Conservation (phyloP, 768 basidiomycete species). For the Mycena pura region DNA sequence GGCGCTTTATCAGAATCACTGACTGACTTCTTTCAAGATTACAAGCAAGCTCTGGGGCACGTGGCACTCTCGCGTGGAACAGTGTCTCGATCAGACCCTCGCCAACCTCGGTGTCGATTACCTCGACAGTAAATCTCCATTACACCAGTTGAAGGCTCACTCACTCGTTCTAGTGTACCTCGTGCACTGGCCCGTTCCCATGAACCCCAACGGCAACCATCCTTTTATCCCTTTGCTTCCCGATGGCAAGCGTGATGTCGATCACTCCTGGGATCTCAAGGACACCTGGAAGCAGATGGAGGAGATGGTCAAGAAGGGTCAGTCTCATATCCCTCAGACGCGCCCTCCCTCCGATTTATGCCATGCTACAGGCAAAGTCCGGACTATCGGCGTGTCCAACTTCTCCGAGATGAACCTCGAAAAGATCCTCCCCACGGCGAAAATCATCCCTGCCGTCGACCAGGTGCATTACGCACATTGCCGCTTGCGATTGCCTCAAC, state of each 20-base stretch:
- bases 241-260: constrained; percentile 71
- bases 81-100: constrained; percentile 77
- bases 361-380: constrained; percentile 63
- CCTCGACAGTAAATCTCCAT: constrained; percentile 67
- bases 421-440: constrained; percentile 69
- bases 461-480: constrained; percentile 50
- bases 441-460: constrained; percentile 74
- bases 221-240: constrained; percentile 62
- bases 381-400: constrained; percentile 78
- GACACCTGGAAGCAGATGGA: constrained; percentile 92
- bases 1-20: neutral
- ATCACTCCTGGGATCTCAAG: constrained; percentile 66
- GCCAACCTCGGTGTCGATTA: constrained; percentile 84
- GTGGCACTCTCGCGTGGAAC: constrained; percentile 74
- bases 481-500: neutral
- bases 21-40: constrained; percentile 47
- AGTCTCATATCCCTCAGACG: constrained; percentile 20
- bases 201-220: constrained; percentile 74
- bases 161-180: constrained; percentile 57
- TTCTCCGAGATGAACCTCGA: constrained; percentile 72
- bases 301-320: constrained; percentile 67
- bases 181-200: constrained; percentile 82
- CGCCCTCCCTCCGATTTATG: neutral
- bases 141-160: constrained; percentile 22
- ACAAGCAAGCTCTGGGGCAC: constrained; percentile 77